Conservation (phyloP, 495 filamentous ascomycete genomes). For the Ascodesmis nigricans region DNA sequence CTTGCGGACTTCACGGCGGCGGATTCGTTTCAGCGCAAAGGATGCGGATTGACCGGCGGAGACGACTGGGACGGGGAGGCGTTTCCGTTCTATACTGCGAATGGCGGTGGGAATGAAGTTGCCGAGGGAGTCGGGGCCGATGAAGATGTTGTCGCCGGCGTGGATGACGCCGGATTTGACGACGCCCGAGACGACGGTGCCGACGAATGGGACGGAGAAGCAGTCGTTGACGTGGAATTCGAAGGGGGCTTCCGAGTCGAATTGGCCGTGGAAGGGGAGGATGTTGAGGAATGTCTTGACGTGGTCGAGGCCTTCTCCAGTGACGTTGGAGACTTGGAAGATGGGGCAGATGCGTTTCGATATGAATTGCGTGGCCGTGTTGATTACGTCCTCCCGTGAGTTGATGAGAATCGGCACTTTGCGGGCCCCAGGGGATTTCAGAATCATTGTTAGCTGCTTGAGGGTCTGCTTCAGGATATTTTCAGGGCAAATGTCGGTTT, state of each 20-base stretch:
- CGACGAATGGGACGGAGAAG: slow-evolving; percentile 95
- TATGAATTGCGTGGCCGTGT: slow-evolving; percentile 90
- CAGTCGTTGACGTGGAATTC: slow-evolving; percentile 96
- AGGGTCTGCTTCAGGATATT: slow-evolving; percentile 89
- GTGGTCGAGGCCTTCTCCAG: slow-evolving; percentile 54
- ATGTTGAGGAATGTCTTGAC: slow-evolving; percentile 90
- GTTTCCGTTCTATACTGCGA: slow-evolving; percentile 84
- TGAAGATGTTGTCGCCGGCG: slow-evolving; percentile 66
- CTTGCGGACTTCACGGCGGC: slow-evolving; percentile 86
- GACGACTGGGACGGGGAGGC: slow-evolving; percentile 71
- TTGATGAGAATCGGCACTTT: slow-evolving; percentile 99
- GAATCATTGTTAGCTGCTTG: slow-evolving; percentile 69
- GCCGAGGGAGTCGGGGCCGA: slow-evolving; percentile 80
- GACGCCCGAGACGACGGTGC: slow-evolving; percentile 86
- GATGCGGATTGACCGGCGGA: slow-evolving; percentile 83
- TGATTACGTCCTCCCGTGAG: slow-evolving; percentile 70
- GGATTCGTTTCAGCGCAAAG: slow-evolving; percentile 67
- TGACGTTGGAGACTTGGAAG: slow-evolving; percentile 96
- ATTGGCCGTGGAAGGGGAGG: slow-evolving; percentile 82
- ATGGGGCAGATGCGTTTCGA: slow-evolving; percentile 88
- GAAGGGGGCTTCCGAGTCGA: slow-evolving; percentile 68
- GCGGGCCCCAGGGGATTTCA: slow-evolving; percentile 78
- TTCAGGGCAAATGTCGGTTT: slow-evolving; percentile 96
- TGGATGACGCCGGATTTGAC: slow-evolving; percentile 77
- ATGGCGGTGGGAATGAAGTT: slow-evolving; percentile 80